Evolutionary conservation across 352 stramenopile species (phyloP), one percentile per base, ranked within the genome.

Genomic region (Blastocystis sp.): DNA sequence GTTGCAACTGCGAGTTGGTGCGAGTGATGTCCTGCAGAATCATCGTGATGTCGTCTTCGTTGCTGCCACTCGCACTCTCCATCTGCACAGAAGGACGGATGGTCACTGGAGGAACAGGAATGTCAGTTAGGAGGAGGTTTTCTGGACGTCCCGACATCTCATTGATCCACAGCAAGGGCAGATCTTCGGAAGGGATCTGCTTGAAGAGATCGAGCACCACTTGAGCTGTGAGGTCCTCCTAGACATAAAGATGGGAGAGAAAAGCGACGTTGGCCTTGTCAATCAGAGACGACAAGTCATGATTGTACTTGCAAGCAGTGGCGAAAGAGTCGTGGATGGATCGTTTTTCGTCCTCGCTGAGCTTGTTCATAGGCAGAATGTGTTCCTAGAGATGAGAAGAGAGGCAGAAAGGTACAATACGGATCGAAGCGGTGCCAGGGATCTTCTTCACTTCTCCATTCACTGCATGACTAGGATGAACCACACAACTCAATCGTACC

Each of bases 11-110:
- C 64, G 96, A 95, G 93, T 99, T 99, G 41, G 99, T 95, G 91
- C 98, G 96, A 64, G 99, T 94, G 91, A 99, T 99, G 91, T 99
- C 97, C 91, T 99, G 95, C 0, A 99, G 93, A 91, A 99, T 99
- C 34, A 98, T 95, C 0, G 97, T 99, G 70, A 99, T 94, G 91
- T 99, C 97, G 91, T 99, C 97, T 92, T 99, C 96, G 91, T 99
- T 99, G 89, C 93, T 98, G 9, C 96, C 96, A 16, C 92, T 93
- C 39, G 94, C 95, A 20, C 95, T 94, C 90, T 99, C 97, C 95
- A 99, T 98, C 0, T 95, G 95, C 24, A 99, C 97, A 0, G 95
- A 98, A 0, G 98, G 98, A 59, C 98, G 95, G 90, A 99, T 99
- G 45, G 96, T 98, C 41, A 99, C 97, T 0, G 98, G 98, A 1